Base-by-base conservation (phyloP, 1,139 yeast species). In the Yamadazyma atmosphaerica region DNA sequence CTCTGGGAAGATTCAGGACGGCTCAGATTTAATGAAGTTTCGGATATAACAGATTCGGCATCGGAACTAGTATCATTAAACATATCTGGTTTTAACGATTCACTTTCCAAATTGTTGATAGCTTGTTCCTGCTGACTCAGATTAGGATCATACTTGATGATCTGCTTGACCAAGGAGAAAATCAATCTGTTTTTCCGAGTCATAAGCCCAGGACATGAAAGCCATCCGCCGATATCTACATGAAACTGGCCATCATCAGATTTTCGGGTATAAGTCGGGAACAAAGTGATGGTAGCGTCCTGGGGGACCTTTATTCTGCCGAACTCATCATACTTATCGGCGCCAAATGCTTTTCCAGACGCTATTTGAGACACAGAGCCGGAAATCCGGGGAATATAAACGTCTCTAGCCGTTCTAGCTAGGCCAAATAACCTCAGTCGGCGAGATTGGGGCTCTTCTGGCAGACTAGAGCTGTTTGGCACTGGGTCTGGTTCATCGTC, bases 211-310 rank as follows among this genome's bases (percentile, higher is more conserved):
- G 89, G 89, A 32, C 86, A 70, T 41, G 73, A 79, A 8, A 87
- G 71, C 76, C 85, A 78, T 3, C 96, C 96, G 34, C 86, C 74
- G 2, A 88, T 78, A 37, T 81, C 80, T 1, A 89, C 81, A 35
- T 73, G 69, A 54, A 64, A 81, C 16, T 51, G 53, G 5, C 56
- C 58, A 8, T 60, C 61, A 13, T 49, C 55, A 0, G 50, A 49
- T 14, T 56, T 43, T 15, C 83, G 63, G 0, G 88, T 74, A 56
- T 83, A 86, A 4, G 87, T 76, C 2, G 90, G 90, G 49, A 81
- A 85, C 6, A 54, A 75, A 7, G 67, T 58, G 35, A 72, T 61
- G 3, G 60, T 41, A 4, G 76, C 64, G 42, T 68, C 71, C 24
- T 56, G 54, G 4, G 77, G 77, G 24, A 67, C 47, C 18, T 60